Conservation (phyloP, 495 filamentous ascomycete genomes). For the Hypoxylon crocopeplum region DNA sequence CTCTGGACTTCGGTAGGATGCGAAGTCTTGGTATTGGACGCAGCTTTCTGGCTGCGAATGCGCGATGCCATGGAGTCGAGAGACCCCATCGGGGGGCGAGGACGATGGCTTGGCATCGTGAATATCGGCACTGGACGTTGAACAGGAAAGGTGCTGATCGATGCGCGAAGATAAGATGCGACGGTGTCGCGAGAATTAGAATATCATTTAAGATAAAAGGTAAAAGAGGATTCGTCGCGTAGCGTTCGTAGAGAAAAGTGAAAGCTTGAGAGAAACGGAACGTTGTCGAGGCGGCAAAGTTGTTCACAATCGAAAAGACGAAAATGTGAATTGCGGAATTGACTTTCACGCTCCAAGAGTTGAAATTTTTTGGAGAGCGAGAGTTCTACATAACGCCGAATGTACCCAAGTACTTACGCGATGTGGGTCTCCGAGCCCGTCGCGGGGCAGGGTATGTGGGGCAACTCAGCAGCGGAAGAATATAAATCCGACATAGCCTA, state of each 20-base stretch:
- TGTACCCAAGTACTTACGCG: too few species aligned
- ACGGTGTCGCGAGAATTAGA: not conserved
- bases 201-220: not conserved
- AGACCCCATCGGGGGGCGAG: slow-evolving; percentile 10
- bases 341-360: slow-evolving; percentile 23
- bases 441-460: too few species aligned
- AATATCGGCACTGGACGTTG: not conserved
- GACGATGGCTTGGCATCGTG: slow-evolving; percentile 18
- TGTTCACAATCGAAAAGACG: not conserved
- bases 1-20: slow-evolving; percentile 20
- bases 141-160: too few species aligned
- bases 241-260: too few species aligned
- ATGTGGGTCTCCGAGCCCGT: too few species aligned
- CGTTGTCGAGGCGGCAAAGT: not conserved
- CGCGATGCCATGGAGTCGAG: slow-evolving; percentile 13
- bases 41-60: slow-evolving; percentile 17
- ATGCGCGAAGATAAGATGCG: not conserved
- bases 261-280: not conserved
- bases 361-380: slow-evolving; percentile 37
- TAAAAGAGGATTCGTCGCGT: not conserved
- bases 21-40: slow-evolving; percentile 4
- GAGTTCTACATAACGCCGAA: too few species aligned
- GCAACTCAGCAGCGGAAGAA: too few species aligned
- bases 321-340: slow-evolving; percentile 21
- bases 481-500: too few species aligned